Evolutionary conservation across 768 basidiomycete genomes (phyloP), one percentile per base, ranked within the genome.

Genomic region (Paxillus rubicundulus): DNA sequence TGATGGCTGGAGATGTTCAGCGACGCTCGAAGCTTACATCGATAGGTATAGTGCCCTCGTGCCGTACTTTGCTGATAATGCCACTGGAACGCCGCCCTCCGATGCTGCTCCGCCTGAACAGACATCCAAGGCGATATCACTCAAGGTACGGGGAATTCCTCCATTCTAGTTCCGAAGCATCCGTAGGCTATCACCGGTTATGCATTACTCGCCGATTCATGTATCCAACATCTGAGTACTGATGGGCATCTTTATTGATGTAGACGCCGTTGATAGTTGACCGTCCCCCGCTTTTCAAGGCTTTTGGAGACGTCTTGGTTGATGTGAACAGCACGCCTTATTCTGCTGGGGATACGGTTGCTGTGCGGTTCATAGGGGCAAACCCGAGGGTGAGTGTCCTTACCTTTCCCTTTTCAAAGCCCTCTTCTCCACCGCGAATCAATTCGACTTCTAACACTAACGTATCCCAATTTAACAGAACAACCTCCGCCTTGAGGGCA

Each of bases 11-110:
- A 49, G 12, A 48, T 6, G 9, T 43, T 1, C 57, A 89, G 87
- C 75, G 58, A 89, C 87, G 2, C 75, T 90, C n/a, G 87, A 89
- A 40, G 84, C 89, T 2, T 91, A 88, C 63, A 86, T 89, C 53
- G 77, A 89, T 67, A 85, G 84, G 61, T 91, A 89, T 66, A 74
- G 76, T 34, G 81, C 77, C 56, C 76, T 90, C 28, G 80, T 89
- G 10, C 74, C 79, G 4, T 86, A 77, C 74, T 74, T 89, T 21
- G 79, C 78, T 1, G 78, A 82, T 48, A 67, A 69, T 45, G 74
- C 54, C 3, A 61, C 63, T 6, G 79, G 76, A 2, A 65, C 73
- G 2, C 82, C 85, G 17, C 60, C 77, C n/a, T 81, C 86, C 14
- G 87, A 87, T 62, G 66, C 84, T 45, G 72, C 88, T 28, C 82